Conservation (phyloP, 345 rosid genomes). For the Murraya paniculata region DNA sequence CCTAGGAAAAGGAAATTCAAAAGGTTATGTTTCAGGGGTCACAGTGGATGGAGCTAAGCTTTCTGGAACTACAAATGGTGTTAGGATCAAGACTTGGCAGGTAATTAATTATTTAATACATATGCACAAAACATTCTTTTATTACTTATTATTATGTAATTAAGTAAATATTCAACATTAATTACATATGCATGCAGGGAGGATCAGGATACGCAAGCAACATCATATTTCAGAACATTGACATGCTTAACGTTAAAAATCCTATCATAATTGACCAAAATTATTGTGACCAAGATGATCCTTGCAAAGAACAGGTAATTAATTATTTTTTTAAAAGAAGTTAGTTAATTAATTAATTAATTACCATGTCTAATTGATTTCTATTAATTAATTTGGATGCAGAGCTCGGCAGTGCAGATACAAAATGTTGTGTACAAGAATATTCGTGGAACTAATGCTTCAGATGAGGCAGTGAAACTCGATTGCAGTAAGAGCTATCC, state of each 20-base stretch:
- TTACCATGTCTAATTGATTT: background rate
- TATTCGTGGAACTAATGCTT: conserved; percentile 73
- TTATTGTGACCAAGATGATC: conserved; percentile 69
- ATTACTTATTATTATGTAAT: too few species aligned
- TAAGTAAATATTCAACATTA: background rate
- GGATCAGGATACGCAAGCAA: conserved; percentile 83
- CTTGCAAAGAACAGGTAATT: conserved; percentile 64
- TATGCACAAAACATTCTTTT: background rate
- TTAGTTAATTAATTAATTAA: too few species aligned
- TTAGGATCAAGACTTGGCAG: conserved; percentile 92
- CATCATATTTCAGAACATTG: conserved; percentile 65
- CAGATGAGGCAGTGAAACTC: conserved; percentile 58
- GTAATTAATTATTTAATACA: conserved; percentile 18
- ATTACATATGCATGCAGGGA: conserved; percentile 55
- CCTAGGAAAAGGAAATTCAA: conserved; percentile 52
- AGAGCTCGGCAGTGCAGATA: conserved; percentile 72
- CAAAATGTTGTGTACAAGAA: conserved; percentile 63
- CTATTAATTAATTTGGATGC: conserved; percentile 3
- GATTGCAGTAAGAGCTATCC: conserved; percentile 63
- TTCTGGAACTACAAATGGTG: conserved; percentile 69
- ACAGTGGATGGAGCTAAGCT: conserved; percentile 60
- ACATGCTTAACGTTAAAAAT: conserved; percentile 65
- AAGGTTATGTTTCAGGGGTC: conserved; percentile 68
- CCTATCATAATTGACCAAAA: conserved; percentile 85
- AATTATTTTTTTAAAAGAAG: too few species aligned